These are phyloP conservation scores for Xylariaceae sp. DNA, from an alignment of 2,329 filamentous ascomycete genomes.

Conservation along the genomic window DNA sequence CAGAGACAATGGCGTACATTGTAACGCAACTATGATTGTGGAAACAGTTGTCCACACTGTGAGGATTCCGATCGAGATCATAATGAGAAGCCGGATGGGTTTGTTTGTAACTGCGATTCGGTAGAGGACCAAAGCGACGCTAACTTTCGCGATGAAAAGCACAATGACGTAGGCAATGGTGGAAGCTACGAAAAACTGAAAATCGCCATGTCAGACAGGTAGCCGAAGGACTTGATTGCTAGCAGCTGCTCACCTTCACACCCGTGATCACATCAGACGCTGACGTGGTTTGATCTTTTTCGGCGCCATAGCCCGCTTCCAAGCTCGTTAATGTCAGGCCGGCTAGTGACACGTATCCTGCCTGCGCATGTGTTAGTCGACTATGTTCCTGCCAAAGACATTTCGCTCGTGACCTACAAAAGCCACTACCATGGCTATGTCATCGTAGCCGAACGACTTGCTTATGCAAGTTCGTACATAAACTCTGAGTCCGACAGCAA, in stretches of 20 bases:
- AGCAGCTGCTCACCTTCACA: slow-evolving; percentile 8
- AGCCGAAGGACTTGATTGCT: not conserved
- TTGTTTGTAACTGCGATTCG: slow-evolving; percentile 18
- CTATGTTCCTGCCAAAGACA: not conserved
- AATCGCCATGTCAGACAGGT: not conserved
- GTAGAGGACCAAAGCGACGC: slow-evolving; percentile 16
- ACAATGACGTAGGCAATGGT: slow-evolving; percentile 18
- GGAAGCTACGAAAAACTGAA: slow-evolving; percentile 17
- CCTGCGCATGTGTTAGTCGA: not conserved
- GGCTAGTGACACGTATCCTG: slow-evolving; percentile 15
- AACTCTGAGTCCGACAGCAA: slow-evolving; percentile 15
- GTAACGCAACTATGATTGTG: slow-evolving; percentile 15
- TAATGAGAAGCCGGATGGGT: slow-evolving; percentile 10
- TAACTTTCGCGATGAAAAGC: slow-evolving; percentile 17
- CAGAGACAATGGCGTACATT: slow-evolving; percentile 15
- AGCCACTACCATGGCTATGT: slow-evolving; percentile 15
- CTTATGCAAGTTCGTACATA: slow-evolving; percentile 16
- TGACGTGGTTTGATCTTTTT: not conserved
- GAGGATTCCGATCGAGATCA: slow-evolving; percentile 11
- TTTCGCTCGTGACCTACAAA: slow-evolving; percentile 10
- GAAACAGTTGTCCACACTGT: slow-evolving; percentile 17
- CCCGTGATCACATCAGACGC: slow-evolving; percentile 7
- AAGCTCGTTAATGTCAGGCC: slow-evolving; percentile 14
- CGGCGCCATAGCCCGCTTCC: slow-evolving; percentile 13
- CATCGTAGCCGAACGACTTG: slow-evolving; percentile 20